Base-by-base conservation (phyloP, 495 filamentous ascomycete species). In the Neurospora sp. region DNA sequence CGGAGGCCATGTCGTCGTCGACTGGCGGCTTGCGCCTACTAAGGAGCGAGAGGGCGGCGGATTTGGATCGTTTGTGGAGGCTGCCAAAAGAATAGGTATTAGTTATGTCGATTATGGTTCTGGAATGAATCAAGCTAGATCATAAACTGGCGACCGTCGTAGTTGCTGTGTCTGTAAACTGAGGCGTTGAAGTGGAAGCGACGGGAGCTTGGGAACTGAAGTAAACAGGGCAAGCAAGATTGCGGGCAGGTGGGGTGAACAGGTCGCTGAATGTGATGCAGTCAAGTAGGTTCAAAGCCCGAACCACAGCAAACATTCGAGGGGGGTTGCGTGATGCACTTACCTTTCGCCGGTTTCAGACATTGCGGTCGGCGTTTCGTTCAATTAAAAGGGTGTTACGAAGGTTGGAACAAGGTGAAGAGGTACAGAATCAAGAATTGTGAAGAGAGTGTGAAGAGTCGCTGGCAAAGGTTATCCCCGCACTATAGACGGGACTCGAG, bases 11-110 rank as follows among this genome's bases (percentile, higher is more conserved):
- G 49, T 81, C 81, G 71, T 87, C 85, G 71, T 88, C 86, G 70
- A 83, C 85, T 72, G 75, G 78, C 37, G 79, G 75, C 23, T 83
- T 83, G 69, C 82, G 84, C 38, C 86, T 83, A 42, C 84, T 82
- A 23, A 89, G 80, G 7, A 87, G 76, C 44, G 86, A 86, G 31
- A 87, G 79, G 39, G 84, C 82, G 11, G 84, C 80, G 27, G 86
- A 88, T 76, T 87, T 88, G 62, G 84, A 84, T 74, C 87, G 85
- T 79, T 84, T 86, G 76, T 89, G 87, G 54, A 78, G 78, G 74
- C 83, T 87, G 73, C 2, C 2, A 49, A 27, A 4, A 39, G 14
- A 41, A 73, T 2, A 16, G 16, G 10, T 5, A 74, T 79, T 71
- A 80, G 74, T 71, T 20, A 69, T 9, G 42, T n/a, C 41, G 69